Conservation (phyloP, 768 basidiomycete species). For the Amanita subjunquillea region DNA sequence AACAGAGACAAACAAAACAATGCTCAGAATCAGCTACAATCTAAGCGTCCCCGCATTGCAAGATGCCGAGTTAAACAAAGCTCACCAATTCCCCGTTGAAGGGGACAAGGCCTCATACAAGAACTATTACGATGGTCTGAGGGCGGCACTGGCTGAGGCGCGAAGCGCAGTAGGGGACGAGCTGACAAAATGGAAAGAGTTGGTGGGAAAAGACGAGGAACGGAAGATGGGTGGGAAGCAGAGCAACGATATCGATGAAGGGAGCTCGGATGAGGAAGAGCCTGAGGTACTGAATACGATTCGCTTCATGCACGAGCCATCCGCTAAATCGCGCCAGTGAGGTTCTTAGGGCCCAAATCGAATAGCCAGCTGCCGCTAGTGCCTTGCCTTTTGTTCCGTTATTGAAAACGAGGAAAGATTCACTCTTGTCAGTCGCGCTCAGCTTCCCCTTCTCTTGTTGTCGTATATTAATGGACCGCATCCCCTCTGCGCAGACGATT, state of each 20-base stretch:
- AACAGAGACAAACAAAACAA: not conserved
- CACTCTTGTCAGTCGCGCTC: no score
- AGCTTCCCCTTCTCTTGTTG: no score
- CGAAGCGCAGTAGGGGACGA: conserved; percentile 4
- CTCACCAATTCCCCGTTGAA: not conserved
- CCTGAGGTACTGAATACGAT: not conserved
- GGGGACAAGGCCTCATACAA: conserved; percentile 1
- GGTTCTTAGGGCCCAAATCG: no score
- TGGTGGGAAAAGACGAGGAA: conserved; percentile 6
- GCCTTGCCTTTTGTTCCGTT: no score
- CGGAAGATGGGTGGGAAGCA: not conserved
- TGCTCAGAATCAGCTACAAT: conserved; percentile 1
- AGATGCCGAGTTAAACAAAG: not conserved
- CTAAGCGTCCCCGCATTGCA: not conserved
- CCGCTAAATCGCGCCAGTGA: no score
- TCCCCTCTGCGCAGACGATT: no score
- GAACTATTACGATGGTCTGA: conserved; percentile 1
- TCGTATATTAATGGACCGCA: no score
- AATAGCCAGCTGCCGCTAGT: no score
- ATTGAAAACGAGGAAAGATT: no score
- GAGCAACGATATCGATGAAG: not conserved
- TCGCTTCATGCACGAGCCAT: no score
- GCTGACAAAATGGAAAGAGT: conserved; percentile 6
- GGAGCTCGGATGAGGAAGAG: conserved; percentile 3
- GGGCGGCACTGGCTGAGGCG: not conserved